Base-by-base conservation (phyloP, 306 rosid species). In the Arachis hypogaea region DNA sequence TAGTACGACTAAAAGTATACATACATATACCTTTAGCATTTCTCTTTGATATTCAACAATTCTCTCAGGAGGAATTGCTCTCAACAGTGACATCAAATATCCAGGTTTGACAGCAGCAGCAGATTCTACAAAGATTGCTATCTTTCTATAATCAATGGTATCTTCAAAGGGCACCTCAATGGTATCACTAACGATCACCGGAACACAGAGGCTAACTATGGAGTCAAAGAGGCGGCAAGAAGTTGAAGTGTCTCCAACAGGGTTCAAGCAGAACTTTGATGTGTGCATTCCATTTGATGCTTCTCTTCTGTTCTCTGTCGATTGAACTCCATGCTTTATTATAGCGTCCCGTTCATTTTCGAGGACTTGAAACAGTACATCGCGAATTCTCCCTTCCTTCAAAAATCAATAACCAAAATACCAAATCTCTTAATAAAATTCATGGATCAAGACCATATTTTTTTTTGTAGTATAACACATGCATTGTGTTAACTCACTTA, bases 211-310 rank as follows among this genome's bases (percentile, higher is more conserved):
- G 84, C 99, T 92, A 58, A 94, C 96, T 60, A 94, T 86, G 55
- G 99, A 89, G 78, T 94, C 99, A 74, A 94, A 94, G 64, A 94
- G 88, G 30, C 99, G 88, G 74, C 99, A 94, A 7, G 98, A 96
- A 12, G 99, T 92, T 55, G 99, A 97, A 71, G 99, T 94, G 78
- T 94, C 99, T 49, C 99, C 99, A 22, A 97, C 97, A n/a, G 97
- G 99, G 77, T 94, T 88, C 66, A 94, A 86, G 78, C 99, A 94
- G 81, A 94, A 94, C 75, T 85, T 92, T 7, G 97, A 94, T 22
- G 89, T 77, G 72, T 94, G 99, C 98, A 93, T 93, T 82, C 99
- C 99, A 28, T 65, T 89, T 6, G 96, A 79, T 77, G 99, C 99
- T 60, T 85, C 98, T n/a, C 98, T 83, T 47, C 98, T 77, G 80